Base-by-base conservation (phyloP, 306 rosid genomes). In the Echinosophora koreensis region DNA sequence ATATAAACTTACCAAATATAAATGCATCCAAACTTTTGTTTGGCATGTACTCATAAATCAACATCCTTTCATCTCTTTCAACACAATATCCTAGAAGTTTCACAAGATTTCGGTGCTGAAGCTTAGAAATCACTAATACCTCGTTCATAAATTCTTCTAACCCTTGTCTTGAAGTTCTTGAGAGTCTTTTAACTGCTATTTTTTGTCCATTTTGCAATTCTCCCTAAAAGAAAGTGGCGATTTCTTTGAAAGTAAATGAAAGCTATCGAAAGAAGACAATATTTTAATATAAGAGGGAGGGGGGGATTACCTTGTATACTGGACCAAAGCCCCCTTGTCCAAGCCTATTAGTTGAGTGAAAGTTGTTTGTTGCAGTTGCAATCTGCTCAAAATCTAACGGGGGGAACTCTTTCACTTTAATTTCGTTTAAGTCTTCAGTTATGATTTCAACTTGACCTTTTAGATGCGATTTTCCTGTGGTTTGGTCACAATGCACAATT, bases 301-400 rank as follows among this genome's bases (percentile, higher is more conserved):
- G 8, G 12, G 8, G 8, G 8, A 41, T 10, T 77, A 82, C 85
- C 85, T 71, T 82, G 12, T 77, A 82, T 5, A 82, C 85, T 0
- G 79, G 58, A 30, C 85, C 82, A 62, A 82, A 82, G 41, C 85
- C 85, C 1, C 82, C 85, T 14, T 81, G 55, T 0, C 85, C 88
- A 46, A 84, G 82, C 54, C 66, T 81, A 62, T 73, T 84, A 28
- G 59, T 34, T 3, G 4, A 16, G 16, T 32, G n/a, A 28, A 86
- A 86, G 37, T 80, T 17, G 32, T 76, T 60, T 9, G 89, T 82
- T 59, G 83, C 84, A 10, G 8, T 18, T 60, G 42, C 84, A 3
- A 86, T 58, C 22, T 52, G 10, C 28, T 6, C 34, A 68, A 76
- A 66, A 2, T 79, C 70, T 46, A 70, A 76, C 28, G 79, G 11